Evolutionary conservation across 2,329 filamentous ascomycete species (phyloP), one percentile per base, ranked within the genome.

Genomic region (Fusarium citri): DNA sequence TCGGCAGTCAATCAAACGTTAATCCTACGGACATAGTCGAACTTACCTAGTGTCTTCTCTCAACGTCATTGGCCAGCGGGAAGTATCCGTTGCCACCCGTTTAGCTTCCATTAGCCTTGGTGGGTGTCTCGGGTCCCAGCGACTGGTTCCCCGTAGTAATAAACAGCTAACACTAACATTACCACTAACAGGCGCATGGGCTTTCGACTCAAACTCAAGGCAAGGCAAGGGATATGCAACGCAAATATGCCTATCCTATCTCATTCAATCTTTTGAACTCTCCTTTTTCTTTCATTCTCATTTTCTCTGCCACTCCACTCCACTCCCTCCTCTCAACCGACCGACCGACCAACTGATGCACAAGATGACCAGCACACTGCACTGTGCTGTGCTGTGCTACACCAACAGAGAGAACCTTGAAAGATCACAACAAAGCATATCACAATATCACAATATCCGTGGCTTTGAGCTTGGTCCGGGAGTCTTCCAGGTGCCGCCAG

Each of bases 201-300:
- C 46, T 45, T 26, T 22, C 42, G 34, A 53, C 41, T 59, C 59
- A 49, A 49, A 56, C 37, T 37, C 51, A 30, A 34, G 31, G 48
- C 18, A 20, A 49, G 47, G 28, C 57, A 67, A 62, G 51, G 51
- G 61, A 57, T 55, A 46, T 67, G 66, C 46, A 59, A 30, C 67
- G 66, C 42, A 59, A 31, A 50, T 50, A 63, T 34, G 34, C 62
- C 28, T 43, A 61, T 26, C 59, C 23, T 43, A 61, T 26, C 51
- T 67, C 62, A 42, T 53, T 65, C 41, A 25, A 34, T 43, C 47
- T 51, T 46, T 25, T 43, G n/a, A 26, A 28, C 26, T 30, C 41
- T 34, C 22, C 42, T 49, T 37, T 15, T 18, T 23, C 18, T 26
- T 53, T 42, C 22, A 53, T 28, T 28, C n/a, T 37, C 49, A 53